Evolutionary conservation across 164 flowering plant genomes (phyloP).

Genomic region (Tetrastigma voinierianum): DNA sequence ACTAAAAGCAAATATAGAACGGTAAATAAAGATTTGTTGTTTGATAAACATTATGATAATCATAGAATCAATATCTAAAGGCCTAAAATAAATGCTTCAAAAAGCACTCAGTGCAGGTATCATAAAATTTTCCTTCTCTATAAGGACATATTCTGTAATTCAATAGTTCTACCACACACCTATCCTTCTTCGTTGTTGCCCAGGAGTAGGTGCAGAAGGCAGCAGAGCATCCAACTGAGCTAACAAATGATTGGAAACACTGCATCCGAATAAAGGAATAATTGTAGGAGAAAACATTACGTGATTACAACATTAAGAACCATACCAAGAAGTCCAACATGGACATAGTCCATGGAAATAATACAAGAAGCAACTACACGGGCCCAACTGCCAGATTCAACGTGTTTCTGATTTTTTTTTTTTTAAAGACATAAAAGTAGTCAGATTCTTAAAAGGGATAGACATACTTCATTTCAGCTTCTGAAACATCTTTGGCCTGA

Average conservation of each 20-base stretch:
- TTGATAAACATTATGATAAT: no score
- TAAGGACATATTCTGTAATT: neutral
- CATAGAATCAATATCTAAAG: neutral
- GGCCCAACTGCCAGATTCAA: neutral
- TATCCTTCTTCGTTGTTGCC: constrained; percentile 69
- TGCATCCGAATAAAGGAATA: constrained; percentile 32
- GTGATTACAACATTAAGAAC: neutral
- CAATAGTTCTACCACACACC: constrained; percentile 38
- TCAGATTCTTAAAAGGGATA: neutral
- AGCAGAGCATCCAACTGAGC: constrained; percentile 66
- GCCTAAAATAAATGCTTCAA: neutral
- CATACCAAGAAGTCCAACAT: neutral
- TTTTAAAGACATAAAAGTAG: neutral
- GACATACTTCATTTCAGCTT: constrained; percentile 67
- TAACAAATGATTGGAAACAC: constrained; percentile 55
- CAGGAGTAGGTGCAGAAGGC: constrained; percentile 61
- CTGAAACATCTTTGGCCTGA: constrained; percentile 83
- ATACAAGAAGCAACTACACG: neutral
- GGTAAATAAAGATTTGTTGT: neutral
- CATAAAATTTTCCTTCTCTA: neutral
- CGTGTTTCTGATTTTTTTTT: no score
- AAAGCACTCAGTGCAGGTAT: neutral
- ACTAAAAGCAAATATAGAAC: neutral
- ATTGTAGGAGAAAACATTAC: neutral
- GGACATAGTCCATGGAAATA: neutral